phyloP scores from a whole-genome alignment of 2,329 filamentous ascomycete species.

The Monascus ruber region DNA sequence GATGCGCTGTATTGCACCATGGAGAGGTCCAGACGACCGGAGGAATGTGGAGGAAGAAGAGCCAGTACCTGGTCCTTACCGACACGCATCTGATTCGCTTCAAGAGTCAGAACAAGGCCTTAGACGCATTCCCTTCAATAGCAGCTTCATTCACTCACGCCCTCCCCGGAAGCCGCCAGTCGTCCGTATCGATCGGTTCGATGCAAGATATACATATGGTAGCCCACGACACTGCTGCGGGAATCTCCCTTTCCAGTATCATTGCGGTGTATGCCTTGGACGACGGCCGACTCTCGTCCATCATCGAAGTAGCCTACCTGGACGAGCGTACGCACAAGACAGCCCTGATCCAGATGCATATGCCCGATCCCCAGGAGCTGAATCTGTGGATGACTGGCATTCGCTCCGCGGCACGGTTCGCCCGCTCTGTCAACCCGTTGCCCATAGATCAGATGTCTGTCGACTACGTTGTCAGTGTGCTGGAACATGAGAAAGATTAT shows the following conservation, averaged over 20 bases:
- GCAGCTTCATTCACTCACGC: slow-evolving; percentile 28
- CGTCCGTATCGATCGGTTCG: slow-evolving; percentile 48
- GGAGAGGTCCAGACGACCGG: slow-evolving; percentile 60
- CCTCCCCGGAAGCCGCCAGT: slow-evolving; percentile 43
- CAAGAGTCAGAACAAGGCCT: slow-evolving; percentile 55
- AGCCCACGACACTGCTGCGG: slow-evolving; percentile 43
- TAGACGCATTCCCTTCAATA: slow-evolving; percentile 49
- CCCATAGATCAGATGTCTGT: slow-evolving; percentile 49
- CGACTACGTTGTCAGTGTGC: slow-evolving; percentile 49
- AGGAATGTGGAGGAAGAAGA: slow-evolving; percentile 60
- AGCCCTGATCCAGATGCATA: slow-evolving; percentile 53
- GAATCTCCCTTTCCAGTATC: slow-evolving; percentile 52
- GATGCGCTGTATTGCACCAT: slow-evolving; percentile 48
- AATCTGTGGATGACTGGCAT: slow-evolving; percentile 55
- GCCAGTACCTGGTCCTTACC: slow-evolving; percentile 60
- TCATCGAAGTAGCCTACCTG: slow-evolving; percentile 55
- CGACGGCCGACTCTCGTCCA: slow-evolving; percentile 55
- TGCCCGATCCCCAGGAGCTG: slow-evolving; percentile 53
- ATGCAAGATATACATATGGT: slow-evolving; percentile 50
- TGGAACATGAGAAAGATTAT: slow-evolving; percentile 58
- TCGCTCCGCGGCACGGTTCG: slow-evolving; percentile 47
- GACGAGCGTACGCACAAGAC: slow-evolving; percentile 53
- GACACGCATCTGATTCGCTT: slow-evolving; percentile 57
- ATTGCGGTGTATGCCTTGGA: slow-evolving; percentile 57
- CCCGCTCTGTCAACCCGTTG: slow-evolving; percentile 40